Conservation (phyloP, 352 stramenopile genomes). For the Phytophthora uliginosa region DNA sequence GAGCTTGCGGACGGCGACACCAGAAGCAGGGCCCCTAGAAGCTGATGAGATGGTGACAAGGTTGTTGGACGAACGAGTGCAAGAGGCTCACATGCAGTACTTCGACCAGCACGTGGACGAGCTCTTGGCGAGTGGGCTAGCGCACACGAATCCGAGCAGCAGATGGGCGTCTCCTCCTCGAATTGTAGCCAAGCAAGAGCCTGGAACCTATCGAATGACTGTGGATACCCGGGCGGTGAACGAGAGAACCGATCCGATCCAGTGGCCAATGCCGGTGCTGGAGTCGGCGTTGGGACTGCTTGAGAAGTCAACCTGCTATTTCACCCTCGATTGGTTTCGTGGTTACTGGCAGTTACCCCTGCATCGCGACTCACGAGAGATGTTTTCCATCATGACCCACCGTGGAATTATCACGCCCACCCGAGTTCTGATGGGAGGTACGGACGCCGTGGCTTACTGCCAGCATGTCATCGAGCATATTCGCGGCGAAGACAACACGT, state of each 20-base stretch:
- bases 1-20: background rate
- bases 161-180: background rate
- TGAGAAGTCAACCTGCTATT: too few relatives aligned
- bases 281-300: background rate
- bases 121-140: background rate
- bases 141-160: background rate
- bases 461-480: too few relatives aligned
- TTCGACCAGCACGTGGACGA: background rate
- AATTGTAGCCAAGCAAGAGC: background rate
- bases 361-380: too few relatives aligned
- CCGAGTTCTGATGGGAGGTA: too few relatives aligned
- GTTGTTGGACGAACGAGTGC: background rate
- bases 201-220: background rate
- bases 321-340: too few relatives aligned
- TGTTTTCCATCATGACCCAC: too few relatives aligned
- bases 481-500: too few relatives aligned
- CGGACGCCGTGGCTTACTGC: too few relatives aligned
- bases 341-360: too few relatives aligned
- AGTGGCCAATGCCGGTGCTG: background rate
- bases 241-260: background rate
- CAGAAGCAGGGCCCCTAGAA: background rate
- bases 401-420: too few relatives aligned
- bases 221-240: background rate
- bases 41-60: background rate
- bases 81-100: background rate